phyloP scores from a whole-genome alignment of 345 rosid genomes.

The Hirschfeldia incana region DNA sequence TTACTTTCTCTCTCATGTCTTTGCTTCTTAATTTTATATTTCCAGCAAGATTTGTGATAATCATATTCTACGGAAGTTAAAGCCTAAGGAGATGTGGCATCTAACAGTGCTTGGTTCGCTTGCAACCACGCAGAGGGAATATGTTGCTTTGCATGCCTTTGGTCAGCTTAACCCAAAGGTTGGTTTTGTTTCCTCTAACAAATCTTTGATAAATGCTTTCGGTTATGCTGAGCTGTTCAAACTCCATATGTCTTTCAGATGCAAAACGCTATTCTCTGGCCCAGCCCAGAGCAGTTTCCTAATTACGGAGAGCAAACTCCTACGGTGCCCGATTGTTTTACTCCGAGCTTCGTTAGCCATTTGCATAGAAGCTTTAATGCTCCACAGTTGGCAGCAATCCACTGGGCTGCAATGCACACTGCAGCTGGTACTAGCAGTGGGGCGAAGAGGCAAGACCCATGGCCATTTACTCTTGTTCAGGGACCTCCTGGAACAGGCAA shows the following conservation, averaged over 20 bases:
- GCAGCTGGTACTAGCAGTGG: constrained; percentile 98
- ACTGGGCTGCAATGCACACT: constrained; percentile 99
- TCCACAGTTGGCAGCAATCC: constrained; percentile 93
- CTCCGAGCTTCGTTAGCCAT: constrained; percentile 75
- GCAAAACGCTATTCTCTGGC: constrained; percentile 92
- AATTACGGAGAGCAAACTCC: constrained; percentile 89
- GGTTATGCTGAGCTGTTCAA: constrained; percentile 27
- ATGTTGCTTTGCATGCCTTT: constrained; percentile 96
- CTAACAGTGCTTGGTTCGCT: constrained; percentile 95
- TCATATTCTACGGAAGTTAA: constrained; percentile 87
- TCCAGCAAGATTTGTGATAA: constrained; percentile 75
- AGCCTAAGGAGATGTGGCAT: constrained; percentile 77
- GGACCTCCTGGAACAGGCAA: constrained; percentile 99
- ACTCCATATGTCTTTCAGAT: constrained; percentile 57
- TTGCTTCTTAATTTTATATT: constrained; percentile 13
- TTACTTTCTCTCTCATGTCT: constrained; percentile 3
- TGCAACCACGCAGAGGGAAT: constrained; percentile 98
- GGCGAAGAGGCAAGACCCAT: constrained; percentile 83
- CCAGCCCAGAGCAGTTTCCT: constrained; percentile 92
- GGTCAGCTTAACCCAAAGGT: constrained; percentile 95
- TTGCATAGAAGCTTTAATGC: constrained; percentile 78
- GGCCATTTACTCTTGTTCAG: constrained; percentile 99
- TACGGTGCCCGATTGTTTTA: constrained; percentile 92
- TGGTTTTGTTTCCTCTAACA: constrained; percentile 15
- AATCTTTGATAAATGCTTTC: neutral